Evolutionary conservation across 2,329 filamentous ascomycete species (phyloP), one percentile per base, ranked within the genome.

Genomic region (Dactylellina parvicollis): DNA sequence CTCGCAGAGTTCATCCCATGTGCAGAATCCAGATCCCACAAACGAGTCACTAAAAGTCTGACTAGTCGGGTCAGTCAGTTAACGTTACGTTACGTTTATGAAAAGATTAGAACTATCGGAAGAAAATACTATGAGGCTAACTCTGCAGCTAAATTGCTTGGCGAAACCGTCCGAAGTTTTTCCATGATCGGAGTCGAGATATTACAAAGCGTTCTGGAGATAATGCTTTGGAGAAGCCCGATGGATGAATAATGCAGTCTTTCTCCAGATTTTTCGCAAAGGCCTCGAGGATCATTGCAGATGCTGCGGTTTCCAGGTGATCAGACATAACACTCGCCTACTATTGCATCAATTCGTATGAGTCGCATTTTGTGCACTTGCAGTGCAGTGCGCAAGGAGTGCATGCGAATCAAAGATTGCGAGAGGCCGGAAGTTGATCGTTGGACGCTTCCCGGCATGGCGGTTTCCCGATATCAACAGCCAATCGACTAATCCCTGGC

Each of bases 141-240:
- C 7, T 32, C 36, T 44, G 9, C 0, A 56, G 32, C 34, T 54
- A 54, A 38, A 14, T 12, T 40, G 16, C 14, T 40, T 52, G 44
- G 49, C 12, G 22, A 24, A 56, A 47, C 32, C 49, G 60, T 65
- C 60, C 60, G 60, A 65, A 65, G 60, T 65, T 65, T 65, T 65
- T 65, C 60, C 60, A 64, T 28, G 10, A 4, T 20, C n/a, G 12
- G 14, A n/a, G 14, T n/a, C 20, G 22, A 30, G 9, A 10, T 49
- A 14, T 20, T 49, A n/a, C n/a, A n/a, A n/a, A n/a, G n/a, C n/a
- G n/a, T 42, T 42, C n/a, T 34, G 14, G n/a, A 42, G 8, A 9
- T 4, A 10, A 9, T 42, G 7, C 38, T 42, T 16, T n/a, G 38
- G 8, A 16, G 38, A 42, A 42, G 8, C 4, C n/a, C 38, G 8